Conservation (phyloP, 1,284 basidiomycete genomes). For the Abortiporus biennis region DNA sequence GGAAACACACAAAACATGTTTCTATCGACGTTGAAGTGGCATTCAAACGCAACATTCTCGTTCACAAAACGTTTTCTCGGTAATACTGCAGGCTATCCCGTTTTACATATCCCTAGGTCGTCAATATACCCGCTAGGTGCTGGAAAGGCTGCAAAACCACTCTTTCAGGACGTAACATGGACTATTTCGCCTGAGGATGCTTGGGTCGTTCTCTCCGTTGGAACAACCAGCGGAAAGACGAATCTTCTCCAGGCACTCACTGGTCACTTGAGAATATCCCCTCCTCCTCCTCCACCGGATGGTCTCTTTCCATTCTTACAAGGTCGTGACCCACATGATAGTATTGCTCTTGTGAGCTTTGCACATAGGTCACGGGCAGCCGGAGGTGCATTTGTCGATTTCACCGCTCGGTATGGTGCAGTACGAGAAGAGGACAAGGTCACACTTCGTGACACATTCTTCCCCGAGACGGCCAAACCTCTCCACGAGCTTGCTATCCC, state of each 20-base stretch:
- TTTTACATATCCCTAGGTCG: no score
- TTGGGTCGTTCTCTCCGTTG: slow-evolving; percentile 22
- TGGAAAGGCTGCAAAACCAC: slow-evolving; percentile 12
- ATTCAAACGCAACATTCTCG: no score
- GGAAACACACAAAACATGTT: no score
- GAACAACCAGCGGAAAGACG: slow-evolving; percentile 18
- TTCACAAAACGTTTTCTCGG: no score
- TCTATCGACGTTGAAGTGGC: no score
- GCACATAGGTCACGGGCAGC: slow-evolving; percentile 51
- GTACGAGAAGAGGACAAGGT: slow-evolving; percentile 76
- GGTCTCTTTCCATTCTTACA: slow-evolving; percentile 72
- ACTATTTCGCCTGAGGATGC: slow-evolving; percentile 20
- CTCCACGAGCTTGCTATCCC: slow-evolving; percentile 24
- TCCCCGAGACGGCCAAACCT: slow-evolving; percentile 36
- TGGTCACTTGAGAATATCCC: slow-evolving; percentile 62
- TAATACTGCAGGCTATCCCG: no score
- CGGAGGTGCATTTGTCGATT: slow-evolving; percentile 83
- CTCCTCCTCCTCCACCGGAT: slow-evolving; percentile 47
- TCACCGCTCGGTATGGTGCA: slow-evolving; percentile 84
- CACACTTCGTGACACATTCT: slow-evolving; percentile 70
- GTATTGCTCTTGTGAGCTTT: slow-evolving; percentile 69
- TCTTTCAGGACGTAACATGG: slow-evolving; percentile 21
- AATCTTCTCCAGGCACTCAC: slow-evolving; percentile 40
- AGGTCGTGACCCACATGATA: slow-evolving; percentile 38
- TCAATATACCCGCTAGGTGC: slow-evolving; percentile 22